These are phyloP conservation scores for Aureobasidium sp. DNA, from an alignment of 2,329 filamentous ascomycete genomes.

Conservation along the genomic window DNA sequence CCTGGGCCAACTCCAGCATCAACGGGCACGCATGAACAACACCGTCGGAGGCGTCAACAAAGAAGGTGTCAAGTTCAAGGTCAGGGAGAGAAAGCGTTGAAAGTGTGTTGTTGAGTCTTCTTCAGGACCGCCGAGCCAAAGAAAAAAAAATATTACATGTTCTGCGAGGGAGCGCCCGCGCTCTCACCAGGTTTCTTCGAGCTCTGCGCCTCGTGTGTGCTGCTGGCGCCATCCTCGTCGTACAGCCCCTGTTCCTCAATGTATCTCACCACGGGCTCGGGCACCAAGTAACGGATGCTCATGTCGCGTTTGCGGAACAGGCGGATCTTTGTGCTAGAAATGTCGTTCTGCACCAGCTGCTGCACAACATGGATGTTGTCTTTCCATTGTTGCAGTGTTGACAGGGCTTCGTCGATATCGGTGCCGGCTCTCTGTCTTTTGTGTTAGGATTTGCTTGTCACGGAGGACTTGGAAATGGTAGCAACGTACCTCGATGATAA, in stretches of 20 bases:
- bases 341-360: conserved; percentile 78
- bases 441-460: conserved; percentile 46
- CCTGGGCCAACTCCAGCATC: conserved; percentile 48
- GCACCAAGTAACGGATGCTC: conserved; percentile 70
- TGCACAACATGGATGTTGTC: conserved; percentile 83
- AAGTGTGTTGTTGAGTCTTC: not conserved
- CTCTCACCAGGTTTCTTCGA: conserved; percentile 27
- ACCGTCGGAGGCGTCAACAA: conserved; percentile 54
- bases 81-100: conserved; percentile 51
- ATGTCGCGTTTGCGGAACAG: conserved; percentile 70
- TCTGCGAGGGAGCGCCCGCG: conserved; percentile 16
- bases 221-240: conserved; percentile 27
- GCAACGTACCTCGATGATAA: conserved; percentile 53
- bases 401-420: conserved; percentile 78
- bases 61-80: conserved; percentile 55
- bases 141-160: not conserved
- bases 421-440: conserved; percentile 82
- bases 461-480: not conserved
- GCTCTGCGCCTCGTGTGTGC: conserved; percentile 17
- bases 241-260: conserved; percentile 30
- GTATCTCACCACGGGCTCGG: conserved; percentile 59
- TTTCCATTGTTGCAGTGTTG: conserved; percentile 71
- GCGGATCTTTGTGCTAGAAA: conserved; percentile 74
- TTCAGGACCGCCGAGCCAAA: not conserved
- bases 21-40: conserved; percentile 53